Evolutionary conservation across 2,329 filamentous ascomycete species (phyloP).

Genomic region (Ascochyta koolunga): DNA sequence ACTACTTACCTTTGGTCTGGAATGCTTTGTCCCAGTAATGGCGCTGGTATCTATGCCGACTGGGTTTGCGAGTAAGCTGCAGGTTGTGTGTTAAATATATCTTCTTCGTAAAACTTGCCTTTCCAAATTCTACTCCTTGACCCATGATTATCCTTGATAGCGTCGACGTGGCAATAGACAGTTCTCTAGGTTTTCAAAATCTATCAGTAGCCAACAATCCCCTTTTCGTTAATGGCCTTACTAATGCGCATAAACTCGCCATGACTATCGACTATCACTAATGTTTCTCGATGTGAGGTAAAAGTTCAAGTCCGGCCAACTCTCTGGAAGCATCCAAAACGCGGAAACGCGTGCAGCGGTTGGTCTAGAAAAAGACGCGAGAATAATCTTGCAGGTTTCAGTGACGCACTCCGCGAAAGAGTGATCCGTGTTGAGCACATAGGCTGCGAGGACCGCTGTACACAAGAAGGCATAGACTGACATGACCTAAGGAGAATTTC

Average conservation of each 20-base stretch:
- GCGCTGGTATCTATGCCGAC: constrained; percentile 29
- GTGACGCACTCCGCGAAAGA: not conserved
- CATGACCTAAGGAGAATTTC: not conserved
- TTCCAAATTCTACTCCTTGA: constrained; percentile 27
- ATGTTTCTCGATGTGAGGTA: constrained; percentile 19
- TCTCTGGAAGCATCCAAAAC: constrained; percentile 22
- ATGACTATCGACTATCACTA: constrained; percentile 20
- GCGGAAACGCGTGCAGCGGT: constrained; percentile 20
- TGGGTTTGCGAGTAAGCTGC: constrained; percentile 30
- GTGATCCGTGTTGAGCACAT: not conserved
- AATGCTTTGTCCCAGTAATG: constrained; percentile 39
- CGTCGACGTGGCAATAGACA: constrained; percentile 30
- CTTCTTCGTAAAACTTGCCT: constrained; percentile 33
- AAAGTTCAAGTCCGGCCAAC: constrained; percentile 17
- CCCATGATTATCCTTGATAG: constrained; percentile 28
- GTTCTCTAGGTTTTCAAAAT: constrained; percentile 26
- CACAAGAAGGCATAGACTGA: not conserved
- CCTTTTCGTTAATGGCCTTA: constrained; percentile 4
- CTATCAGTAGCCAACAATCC: not conserved
- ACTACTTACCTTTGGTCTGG: constrained; percentile 22
- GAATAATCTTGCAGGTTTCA: not conserved
- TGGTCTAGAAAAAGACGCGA: constrained; percentile 14
- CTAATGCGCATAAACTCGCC: constrained; percentile 29
- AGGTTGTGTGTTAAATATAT: constrained; percentile 23
- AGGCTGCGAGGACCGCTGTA: not conserved